These are phyloP conservation scores for Lachnum nothofagi DNA, from an alignment of 2,329 filamentous ascomycete species.

Conservation along the genomic window DNA sequence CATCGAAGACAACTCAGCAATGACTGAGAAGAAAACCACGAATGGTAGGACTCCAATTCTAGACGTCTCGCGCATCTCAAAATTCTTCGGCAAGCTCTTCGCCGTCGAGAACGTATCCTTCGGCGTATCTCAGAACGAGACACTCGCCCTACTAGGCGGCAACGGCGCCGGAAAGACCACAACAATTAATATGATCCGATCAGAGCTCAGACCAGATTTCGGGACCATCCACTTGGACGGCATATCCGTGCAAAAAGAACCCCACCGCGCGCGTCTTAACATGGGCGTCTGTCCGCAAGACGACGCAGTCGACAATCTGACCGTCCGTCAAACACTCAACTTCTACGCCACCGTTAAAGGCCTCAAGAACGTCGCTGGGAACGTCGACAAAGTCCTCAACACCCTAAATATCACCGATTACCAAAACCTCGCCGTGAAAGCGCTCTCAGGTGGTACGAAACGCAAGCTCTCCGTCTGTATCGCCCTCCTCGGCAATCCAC, in stretches of 20 bases:
- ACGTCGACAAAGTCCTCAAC: conserved; percentile 29
- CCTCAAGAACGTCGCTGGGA: conserved; percentile 27
- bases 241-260: conserved; percentile 42
- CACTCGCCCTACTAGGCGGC: conserved; percentile 60
- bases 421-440: conserved; percentile 23
- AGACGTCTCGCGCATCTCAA: conserved; percentile 58
- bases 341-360: conserved; percentile 33
- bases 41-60: conserved; percentile 39
- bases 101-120: conserved; percentile 63
- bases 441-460: conserved; percentile 32
- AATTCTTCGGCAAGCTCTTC: conserved; percentile 52
- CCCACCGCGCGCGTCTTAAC: conserved; percentile 21
- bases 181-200: conserved; percentile 60
- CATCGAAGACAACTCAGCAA: conserved; percentile 14
- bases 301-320: conserved; percentile 33
- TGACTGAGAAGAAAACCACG: conserved; percentile 28
- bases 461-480: conserved; percentile 34
- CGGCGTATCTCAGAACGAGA: conserved; percentile 53
- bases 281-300: conserved; percentile 35
- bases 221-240: conserved; percentile 58
- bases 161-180: conserved; percentile 64
- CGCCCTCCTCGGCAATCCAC: conserved; percentile 31
- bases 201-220: conserved; percentile 52
- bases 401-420: conserved; percentile 29
- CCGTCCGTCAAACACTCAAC: conserved; percentile 31